Percentiles rank a stretch among this genome's conserved stretches.
Evolutionary conservation across 23 red algal species (phyloP).

Genomic region (Gracilaria domingensis): DNA sequence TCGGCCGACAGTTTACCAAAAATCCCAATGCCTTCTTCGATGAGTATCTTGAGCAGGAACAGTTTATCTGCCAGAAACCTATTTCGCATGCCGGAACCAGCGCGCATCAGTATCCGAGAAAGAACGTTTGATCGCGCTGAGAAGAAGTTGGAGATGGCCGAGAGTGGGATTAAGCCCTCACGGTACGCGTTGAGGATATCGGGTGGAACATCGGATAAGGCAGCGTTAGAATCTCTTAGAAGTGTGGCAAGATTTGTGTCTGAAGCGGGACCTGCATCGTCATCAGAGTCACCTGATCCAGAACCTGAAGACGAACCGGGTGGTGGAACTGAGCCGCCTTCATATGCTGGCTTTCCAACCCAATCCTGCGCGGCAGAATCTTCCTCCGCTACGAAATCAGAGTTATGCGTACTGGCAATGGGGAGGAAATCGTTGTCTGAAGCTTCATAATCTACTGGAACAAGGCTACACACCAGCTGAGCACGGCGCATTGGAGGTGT

Average conservation of each 20-base stretch:
- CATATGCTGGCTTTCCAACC: slow-evolving; percentile 9
- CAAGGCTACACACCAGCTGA: not conserved
- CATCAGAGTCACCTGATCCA: slow-evolving; percentile 56
- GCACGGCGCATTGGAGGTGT: not conserved
- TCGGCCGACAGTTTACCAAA: slow-evolving; percentile 97
- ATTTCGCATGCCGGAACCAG: slow-evolving; percentile 82
- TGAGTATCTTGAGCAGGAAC: slow-evolving; percentile 93
- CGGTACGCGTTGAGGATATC: slow-evolving; percentile 82
- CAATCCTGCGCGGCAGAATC: not conserved
- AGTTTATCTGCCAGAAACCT: slow-evolving; percentile 95
- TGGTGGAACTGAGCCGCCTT: slow-evolving; percentile 26
- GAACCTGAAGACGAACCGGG: slow-evolving; percentile 24
- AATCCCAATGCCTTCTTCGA: slow-evolving; percentile 96
- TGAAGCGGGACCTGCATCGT: slow-evolving; percentile 20
- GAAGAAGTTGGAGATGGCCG: slow-evolving; percentile 82
- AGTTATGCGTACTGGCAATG: not conserved
- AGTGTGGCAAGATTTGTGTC: slow-evolving; percentile 56
- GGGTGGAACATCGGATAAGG: slow-evolving; percentile 71
- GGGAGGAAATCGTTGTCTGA: slow-evolving; percentile 17
- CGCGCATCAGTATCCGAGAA: slow-evolving; percentile 76
- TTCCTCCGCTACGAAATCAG: not conserved
- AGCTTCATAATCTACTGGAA: slow-evolving; percentile 2
- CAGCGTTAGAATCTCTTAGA: slow-evolving; percentile 54
- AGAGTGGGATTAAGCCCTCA: slow-evolving; percentile 64
- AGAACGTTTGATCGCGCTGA: slow-evolving; percentile 73